Percentiles rank a stretch among this genome's conserved stretches.
Evolutionary conservation across 2,329 filamentous ascomycete genomes (phyloP).

Genomic region (Pseudocercospora macadamiae): DNA sequence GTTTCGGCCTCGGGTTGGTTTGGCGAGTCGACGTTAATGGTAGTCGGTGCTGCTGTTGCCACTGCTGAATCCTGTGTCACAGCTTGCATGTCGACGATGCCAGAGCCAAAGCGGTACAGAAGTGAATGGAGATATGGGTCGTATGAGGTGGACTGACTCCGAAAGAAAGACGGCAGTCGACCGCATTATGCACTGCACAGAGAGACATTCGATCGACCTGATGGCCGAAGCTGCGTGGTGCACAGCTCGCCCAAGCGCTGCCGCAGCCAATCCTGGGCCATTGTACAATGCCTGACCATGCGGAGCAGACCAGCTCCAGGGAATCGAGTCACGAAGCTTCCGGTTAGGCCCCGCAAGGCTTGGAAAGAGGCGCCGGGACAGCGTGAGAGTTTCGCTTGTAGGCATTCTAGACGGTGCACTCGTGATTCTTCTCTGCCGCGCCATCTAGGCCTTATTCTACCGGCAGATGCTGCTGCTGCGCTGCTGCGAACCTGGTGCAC

Average conservation of each 20-base stretch:
- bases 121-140: not conserved
- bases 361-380: not conserved
- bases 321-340: slow-evolving; percentile 6
- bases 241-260: not conserved
- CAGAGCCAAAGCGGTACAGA: not conserved
- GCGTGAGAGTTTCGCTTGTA: not conserved
- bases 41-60: not conserved
- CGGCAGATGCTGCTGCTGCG: too few relatives aligned
- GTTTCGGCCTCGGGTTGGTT: slow-evolving; percentile 13
- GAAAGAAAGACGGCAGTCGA: slow-evolving; percentile 1
- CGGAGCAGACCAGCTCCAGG: slow-evolving; percentile 1
- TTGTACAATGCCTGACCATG: not conserved
- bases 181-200: slow-evolving; percentile 3
- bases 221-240: not conserved
- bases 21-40: slow-evolving; percentile 3
- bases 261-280: slow-evolving; percentile 1
- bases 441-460: too few relatives aligned
- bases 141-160: slow-evolving; percentile 6
- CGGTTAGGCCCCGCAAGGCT: not conserved
- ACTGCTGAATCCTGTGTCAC: not conserved
- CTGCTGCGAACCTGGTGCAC: too few relatives aligned
- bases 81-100: not conserved
- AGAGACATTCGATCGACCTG: not conserved
- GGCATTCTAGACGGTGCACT: not conserved
- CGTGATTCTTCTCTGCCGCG: not conserved